Conservation (phyloP, 352 stramenopile species). For the Elongisporangium senticosum region DNA sequence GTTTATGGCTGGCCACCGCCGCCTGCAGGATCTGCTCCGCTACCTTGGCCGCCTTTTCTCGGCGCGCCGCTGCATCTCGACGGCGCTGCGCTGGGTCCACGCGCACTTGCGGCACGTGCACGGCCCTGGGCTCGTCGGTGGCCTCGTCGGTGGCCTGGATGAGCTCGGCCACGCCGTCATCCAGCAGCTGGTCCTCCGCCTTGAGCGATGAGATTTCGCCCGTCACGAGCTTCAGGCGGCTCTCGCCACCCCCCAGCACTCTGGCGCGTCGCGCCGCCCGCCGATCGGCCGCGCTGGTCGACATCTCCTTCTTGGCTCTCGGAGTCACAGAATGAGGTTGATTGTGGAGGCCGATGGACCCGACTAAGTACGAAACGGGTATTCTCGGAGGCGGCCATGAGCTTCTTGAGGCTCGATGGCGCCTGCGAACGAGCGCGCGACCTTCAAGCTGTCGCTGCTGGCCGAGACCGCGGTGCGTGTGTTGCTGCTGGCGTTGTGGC, state of each 20-base stretch:
- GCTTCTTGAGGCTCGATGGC: background rate
- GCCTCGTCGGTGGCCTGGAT: slow-evolving; percentile 11
- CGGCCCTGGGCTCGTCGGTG: slow-evolving; percentile 1
- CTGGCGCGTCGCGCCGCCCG: slow-evolving; percentile 54
- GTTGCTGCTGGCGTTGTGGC: too few relatives aligned
- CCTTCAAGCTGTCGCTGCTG: slow-evolving; percentile 21
- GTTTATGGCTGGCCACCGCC: background rate
- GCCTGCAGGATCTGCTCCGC: slow-evolving; percentile 47
- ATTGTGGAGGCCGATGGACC: background rate
- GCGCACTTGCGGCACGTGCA: slow-evolving; percentile 6
- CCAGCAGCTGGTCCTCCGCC: slow-evolving; percentile 29
- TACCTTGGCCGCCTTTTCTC: slow-evolving; percentile 51
- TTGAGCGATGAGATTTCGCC: slow-evolving; percentile 60
- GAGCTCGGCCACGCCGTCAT: slow-evolving; percentile 43
- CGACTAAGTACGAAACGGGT: background rate
- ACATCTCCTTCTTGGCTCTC: slow-evolving; percentile 10
- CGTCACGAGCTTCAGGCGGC: slow-evolving; percentile 60
- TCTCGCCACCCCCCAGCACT: slow-evolving; percentile 55
- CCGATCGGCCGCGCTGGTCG: slow-evolving; percentile 41
- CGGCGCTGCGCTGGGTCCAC: slow-evolving; percentile 61
- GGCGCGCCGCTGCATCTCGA: slow-evolving; percentile 54
- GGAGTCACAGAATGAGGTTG: background rate
- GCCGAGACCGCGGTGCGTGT: slow-evolving; percentile 31
- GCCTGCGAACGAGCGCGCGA: background rate
- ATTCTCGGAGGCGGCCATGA: background rate